phyloP scores from a whole-genome alignment of 257 asterid genomes.

The Solanum pinnatisectum region DNA sequence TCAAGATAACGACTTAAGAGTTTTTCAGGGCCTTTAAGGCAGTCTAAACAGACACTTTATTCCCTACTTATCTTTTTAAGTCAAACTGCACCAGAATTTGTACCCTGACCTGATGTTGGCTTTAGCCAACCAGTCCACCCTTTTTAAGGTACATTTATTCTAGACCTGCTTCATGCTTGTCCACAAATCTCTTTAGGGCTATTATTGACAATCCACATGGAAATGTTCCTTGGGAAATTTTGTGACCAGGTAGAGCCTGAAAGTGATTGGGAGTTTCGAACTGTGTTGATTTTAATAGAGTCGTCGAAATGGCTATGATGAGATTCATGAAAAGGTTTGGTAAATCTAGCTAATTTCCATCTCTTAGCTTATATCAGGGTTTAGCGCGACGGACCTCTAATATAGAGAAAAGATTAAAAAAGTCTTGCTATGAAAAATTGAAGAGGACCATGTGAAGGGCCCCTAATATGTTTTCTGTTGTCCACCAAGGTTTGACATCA shows the following conservation, averaged over 20 bases:
- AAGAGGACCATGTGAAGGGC: neutral
- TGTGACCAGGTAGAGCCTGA: neutral
- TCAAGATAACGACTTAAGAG: neutral
- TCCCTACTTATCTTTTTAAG: neutral
- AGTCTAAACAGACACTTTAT: neutral
- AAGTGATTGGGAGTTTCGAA: neutral
- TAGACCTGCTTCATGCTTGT: neutral
- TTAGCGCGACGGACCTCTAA: neutral
- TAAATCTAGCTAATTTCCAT: neutral
- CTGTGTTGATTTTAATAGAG: neutral
- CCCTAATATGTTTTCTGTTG: neutral
- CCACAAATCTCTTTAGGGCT: neutral
- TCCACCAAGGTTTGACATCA: neutral
- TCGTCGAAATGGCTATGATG: neutral
- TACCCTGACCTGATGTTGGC: neutral
- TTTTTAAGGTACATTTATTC: neutral
- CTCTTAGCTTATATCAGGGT: neutral
- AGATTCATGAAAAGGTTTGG: neutral
- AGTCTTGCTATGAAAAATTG: neutral
- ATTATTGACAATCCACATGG: neutral
- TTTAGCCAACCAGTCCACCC: neutral
- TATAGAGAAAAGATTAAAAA: neutral
- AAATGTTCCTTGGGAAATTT: neutral
- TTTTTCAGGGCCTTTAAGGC: neutral
- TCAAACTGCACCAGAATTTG: neutral